Conservation (phyloP, 1,284 basidiomycete genomes). For the Mycosarcoma mackinlayi region DNA sequence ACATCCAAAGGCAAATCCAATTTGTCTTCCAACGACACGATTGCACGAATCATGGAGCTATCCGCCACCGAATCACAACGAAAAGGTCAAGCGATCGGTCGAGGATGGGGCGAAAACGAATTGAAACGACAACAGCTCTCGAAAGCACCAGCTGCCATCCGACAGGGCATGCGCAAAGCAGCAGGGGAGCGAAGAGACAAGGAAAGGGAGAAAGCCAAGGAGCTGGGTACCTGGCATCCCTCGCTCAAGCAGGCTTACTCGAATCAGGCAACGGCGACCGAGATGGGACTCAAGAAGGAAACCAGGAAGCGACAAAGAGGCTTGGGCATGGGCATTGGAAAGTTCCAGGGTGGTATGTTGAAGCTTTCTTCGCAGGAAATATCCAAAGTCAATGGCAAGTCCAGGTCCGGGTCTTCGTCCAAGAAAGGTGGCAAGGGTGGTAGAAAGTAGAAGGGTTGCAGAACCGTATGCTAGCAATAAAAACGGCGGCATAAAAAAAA, state of each 20-base stretch:
- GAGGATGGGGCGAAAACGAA: slow-evolving; percentile 60
- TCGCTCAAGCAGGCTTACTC: slow-evolving; percentile 48
- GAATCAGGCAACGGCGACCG: slow-evolving; percentile 50
- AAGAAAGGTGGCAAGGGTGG: slow-evolving; percentile 21
- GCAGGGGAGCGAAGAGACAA: slow-evolving; percentile 59
- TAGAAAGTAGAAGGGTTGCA: slow-evolving; percentile 9
- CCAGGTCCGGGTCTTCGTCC: slow-evolving; percentile 11
- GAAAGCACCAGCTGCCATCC: slow-evolving; percentile 58
- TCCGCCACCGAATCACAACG: slow-evolving; percentile 46
- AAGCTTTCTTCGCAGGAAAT: slow-evolving; percentile 56
- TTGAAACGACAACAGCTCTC: slow-evolving; percentile 55
- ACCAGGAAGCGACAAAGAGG: slow-evolving; percentile 53
- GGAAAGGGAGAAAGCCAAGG: slow-evolving; percentile 61
- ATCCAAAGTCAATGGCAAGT: slow-evolving; percentile 51
- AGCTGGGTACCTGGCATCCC: slow-evolving; percentile 64
- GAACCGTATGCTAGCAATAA: no score
- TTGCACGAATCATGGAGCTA: slow-evolving; percentile 60
- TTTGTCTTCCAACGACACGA: slow-evolving; percentile 58
- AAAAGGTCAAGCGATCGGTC: slow-evolving; percentile 48
- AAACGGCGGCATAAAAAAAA: no score
- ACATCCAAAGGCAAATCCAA: slow-evolving; percentile 50
- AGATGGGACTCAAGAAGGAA: slow-evolving; percentile 52
- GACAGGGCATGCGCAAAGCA: slow-evolving; percentile 56
- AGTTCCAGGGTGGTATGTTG: slow-evolving; percentile 58
- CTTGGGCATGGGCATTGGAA: slow-evolving; percentile 64